Conservation (phyloP, 2,329 filamentous ascomycete species). For the Sordariomycetes sp. region DNA sequence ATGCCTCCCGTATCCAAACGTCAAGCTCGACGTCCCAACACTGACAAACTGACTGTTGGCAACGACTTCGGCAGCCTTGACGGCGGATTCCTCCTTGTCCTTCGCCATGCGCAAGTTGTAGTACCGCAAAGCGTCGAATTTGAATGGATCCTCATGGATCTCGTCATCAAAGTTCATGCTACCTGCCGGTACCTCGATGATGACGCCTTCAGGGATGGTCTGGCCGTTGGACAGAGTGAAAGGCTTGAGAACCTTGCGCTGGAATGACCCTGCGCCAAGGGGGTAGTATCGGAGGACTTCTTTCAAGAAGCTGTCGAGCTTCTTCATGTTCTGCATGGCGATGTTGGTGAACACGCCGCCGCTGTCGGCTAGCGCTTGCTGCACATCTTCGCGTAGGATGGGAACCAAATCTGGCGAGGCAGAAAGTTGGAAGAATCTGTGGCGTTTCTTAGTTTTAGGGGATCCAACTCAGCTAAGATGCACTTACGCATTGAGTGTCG, state of each 20-base stretch:
- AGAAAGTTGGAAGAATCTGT: conserved; percentile 40
- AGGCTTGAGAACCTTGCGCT: conserved; percentile 38
- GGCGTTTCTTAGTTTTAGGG: not conserved
- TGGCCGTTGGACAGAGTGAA: conserved; percentile 46
- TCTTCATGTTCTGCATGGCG: conserved; percentile 27
- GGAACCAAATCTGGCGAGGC: conserved; percentile 39
- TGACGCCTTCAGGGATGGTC: conserved; percentile 31
- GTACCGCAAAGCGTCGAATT: conserved; percentile 35
- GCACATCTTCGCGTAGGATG: conserved; percentile 41
- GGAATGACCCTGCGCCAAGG: conserved; percentile 29
- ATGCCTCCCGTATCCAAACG: conserved; percentile 28
- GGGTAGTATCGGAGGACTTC: conserved; percentile 24
- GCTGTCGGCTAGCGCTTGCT: conserved; percentile 22
- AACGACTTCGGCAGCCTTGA: conserved; percentile 9
- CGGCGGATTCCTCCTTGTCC: not conserved
- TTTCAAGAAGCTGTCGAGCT: conserved; percentile 30
- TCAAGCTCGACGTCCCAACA: conserved; percentile 23
- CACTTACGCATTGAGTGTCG: conserved; percentile 31
- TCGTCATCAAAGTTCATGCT: conserved; percentile 26
- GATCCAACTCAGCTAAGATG: not conserved
- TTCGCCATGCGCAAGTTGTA: conserved; percentile 23
- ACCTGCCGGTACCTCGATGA: conserved; percentile 29
- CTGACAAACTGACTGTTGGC: conserved; percentile 29
- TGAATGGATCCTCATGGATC: conserved; percentile 20
- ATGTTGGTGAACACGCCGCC: conserved; percentile 21